Evolutionary conservation across 768 basidiomycete genomes (phyloP).

Genomic region (Russula griseocarnosa): DNA sequence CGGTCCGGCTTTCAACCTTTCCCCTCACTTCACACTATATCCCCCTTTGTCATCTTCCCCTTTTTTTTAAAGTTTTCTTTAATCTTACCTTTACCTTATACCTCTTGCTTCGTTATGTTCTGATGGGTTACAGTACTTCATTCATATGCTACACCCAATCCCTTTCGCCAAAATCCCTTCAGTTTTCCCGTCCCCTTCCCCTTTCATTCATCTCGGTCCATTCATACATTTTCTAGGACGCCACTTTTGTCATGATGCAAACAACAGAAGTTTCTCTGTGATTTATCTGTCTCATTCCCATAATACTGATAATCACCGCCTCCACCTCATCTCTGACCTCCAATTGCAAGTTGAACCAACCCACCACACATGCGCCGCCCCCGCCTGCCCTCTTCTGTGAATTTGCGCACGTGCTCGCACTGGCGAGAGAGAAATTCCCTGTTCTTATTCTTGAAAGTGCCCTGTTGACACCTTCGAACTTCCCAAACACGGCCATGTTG

Average conservation of each 20-base stretch:
- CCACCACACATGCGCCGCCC: too few relatives aligned
- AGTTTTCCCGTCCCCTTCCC: not conserved
- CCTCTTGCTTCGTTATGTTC: not conserved
- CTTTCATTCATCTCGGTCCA: not conserved
- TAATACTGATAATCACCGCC: slow-evolving; percentile 9
- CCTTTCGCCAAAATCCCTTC: too few relatives aligned
- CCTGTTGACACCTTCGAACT: slow-evolving; percentile 60
- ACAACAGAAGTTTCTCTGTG: slow-evolving; percentile 3
- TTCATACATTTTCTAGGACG: not conserved
- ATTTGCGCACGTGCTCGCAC: not conserved
- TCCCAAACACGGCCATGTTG: slow-evolving; percentile 79
- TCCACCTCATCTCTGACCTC: too few relatives aligned
- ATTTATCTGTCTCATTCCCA: slow-evolving; percentile 6
- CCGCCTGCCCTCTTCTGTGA: not conserved
- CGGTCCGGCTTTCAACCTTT: too few relatives aligned
- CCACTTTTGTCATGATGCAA: slow-evolving; percentile 1
- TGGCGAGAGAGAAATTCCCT: not conserved
- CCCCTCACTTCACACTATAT: too few relatives aligned
- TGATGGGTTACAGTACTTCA: not conserved
- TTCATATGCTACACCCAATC: too few relatives aligned
- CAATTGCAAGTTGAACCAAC: not conserved
- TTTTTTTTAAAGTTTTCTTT: not conserved
- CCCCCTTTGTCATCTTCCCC: not conserved
- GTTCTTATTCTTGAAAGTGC: slow-evolving; percentile 31
- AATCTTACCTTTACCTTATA: not conserved